Percentiles rank a stretch among this genome's conserved stretches.
Evolutionary conservation across 129 eudicot species (phyloP).

Genomic region (Calendula officinalis): DNA sequence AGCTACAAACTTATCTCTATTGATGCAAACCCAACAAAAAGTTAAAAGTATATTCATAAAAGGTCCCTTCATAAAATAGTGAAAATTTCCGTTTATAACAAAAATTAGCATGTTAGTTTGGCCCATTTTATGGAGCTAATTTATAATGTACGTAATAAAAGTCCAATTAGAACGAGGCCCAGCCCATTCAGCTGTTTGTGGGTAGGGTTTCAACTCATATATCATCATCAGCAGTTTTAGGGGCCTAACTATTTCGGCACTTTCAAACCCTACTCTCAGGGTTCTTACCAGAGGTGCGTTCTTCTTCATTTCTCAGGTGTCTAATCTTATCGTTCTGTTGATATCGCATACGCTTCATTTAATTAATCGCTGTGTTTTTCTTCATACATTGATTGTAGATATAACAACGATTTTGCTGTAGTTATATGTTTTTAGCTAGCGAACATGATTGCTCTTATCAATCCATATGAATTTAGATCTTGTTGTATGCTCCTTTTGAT

Average conservation of each 20-base stretch:
- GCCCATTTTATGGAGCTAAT: no score
- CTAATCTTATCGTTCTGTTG: not conserved
- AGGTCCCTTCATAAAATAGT: no score
- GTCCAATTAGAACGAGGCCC: not conserved
- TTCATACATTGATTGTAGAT: not conserved
- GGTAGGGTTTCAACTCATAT: conserved; percentile 29
- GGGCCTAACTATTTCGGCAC: conserved; percentile 18
- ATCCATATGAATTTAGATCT: not conserved
- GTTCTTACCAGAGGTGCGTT: conserved; percentile 30
- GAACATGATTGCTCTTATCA: not conserved
- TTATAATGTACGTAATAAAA: no score
- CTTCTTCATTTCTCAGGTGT: not conserved
- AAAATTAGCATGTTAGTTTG: no score
- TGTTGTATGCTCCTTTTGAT: not conserved
- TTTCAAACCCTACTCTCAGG: conserved; percentile 34
- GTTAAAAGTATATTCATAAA: no score
- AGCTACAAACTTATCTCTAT: no score
- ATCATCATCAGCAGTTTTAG: conserved; percentile 7
- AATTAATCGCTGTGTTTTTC: not conserved
- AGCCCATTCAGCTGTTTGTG: conserved; percentile 4
- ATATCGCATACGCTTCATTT: no score
- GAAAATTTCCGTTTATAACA: no score
- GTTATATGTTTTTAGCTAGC: not conserved
- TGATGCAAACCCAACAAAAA: no score
- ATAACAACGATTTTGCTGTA: not conserved